Evolutionary conservation across 2,329 filamentous ascomycete genomes (phyloP).

Genomic region (Colletotrichum acutatum): DNA sequence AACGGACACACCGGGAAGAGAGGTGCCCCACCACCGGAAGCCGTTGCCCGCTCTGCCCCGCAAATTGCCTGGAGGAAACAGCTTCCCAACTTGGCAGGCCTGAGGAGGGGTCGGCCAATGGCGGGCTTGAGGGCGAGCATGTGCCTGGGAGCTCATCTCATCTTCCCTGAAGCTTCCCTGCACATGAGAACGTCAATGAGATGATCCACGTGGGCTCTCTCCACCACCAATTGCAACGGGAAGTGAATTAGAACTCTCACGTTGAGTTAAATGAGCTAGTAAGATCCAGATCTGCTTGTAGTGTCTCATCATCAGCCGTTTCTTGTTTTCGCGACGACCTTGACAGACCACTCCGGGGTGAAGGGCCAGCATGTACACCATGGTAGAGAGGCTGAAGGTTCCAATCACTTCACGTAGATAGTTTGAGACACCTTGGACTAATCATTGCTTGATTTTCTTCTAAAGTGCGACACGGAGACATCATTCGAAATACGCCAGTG

Average conservation of each 20-base stretch:
- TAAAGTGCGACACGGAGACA: too few relatives aligned
- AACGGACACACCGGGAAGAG: background rate
- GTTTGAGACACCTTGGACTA: too few relatives aligned
- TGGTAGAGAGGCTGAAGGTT: too few relatives aligned
- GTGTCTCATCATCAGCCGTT: background rate
- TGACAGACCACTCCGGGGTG: background rate
- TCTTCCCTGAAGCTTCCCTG: background rate
- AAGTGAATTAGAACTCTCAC: background rate
- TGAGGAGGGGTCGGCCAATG: slow-evolving; percentile 7
- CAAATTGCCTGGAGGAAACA: background rate
- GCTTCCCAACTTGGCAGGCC: slow-evolving; percentile 26
- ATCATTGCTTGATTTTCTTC: too few relatives aligned
- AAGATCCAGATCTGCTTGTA: background rate
- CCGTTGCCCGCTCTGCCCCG: slow-evolving; percentile 3
- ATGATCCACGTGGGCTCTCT: background rate
- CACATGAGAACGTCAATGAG: background rate
- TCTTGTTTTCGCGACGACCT: background rate
- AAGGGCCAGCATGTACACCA: too few relatives aligned
- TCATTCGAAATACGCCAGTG: too few relatives aligned
- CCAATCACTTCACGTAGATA: too few relatives aligned
- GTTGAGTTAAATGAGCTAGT: background rate
- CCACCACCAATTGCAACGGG: background rate
- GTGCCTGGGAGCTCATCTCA: slow-evolving; percentile 11
- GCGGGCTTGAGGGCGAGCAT: slow-evolving; percentile 7
- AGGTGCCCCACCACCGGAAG: background rate